Conservation (phyloP, 164 flowering plant genomes). For the Dillenia turbinata region DNA sequence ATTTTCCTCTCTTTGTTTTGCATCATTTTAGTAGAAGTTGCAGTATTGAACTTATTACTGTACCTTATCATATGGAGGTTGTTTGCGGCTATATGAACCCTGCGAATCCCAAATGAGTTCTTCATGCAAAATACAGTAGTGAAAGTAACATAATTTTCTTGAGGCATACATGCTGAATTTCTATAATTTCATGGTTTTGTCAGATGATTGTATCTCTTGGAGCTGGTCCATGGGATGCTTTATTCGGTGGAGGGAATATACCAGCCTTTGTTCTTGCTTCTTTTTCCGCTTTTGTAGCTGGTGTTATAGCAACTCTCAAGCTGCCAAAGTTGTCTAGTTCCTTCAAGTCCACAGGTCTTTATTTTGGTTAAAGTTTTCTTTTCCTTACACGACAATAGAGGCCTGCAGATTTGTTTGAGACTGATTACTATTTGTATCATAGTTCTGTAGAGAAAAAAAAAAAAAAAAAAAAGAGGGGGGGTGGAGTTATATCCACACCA, state of each 20-base stretch:
- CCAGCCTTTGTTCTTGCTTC: conserved; percentile 92
- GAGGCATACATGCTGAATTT: too few relatives aligned
- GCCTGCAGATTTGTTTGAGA: conserved; percentile 8
- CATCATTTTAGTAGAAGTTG: too few relatives aligned
- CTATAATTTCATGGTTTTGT: background rate
- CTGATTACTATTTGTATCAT: background rate
- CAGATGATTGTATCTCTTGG: conserved; percentile 95
- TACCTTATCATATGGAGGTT: too few relatives aligned
- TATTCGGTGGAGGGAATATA: conserved; percentile 94
- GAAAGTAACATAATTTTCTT: too few relatives aligned
- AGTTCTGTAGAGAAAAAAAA: background rate
- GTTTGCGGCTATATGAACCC: too few relatives aligned
- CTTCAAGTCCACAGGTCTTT: conserved; percentile 68
- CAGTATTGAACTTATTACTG: too few relatives aligned
- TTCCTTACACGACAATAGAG: background rate
- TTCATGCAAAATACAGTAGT: too few relatives aligned
- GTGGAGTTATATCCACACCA: background rate
- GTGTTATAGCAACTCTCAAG: conserved; percentile 54
- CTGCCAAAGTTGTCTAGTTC: conserved; percentile 70
- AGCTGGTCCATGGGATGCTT: conserved; percentile 99
- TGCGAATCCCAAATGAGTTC: too few relatives aligned
- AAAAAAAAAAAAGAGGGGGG: too few relatives aligned
- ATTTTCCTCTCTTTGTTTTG: too few relatives aligned
- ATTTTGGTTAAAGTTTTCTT: conserved; percentile 56
- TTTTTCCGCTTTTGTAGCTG: conserved; percentile 64